These are phyloP conservation scores for Phaseolus lunatus DNA, from an alignment of 306 rosid genomes.

Conservation along the genomic window DNA sequence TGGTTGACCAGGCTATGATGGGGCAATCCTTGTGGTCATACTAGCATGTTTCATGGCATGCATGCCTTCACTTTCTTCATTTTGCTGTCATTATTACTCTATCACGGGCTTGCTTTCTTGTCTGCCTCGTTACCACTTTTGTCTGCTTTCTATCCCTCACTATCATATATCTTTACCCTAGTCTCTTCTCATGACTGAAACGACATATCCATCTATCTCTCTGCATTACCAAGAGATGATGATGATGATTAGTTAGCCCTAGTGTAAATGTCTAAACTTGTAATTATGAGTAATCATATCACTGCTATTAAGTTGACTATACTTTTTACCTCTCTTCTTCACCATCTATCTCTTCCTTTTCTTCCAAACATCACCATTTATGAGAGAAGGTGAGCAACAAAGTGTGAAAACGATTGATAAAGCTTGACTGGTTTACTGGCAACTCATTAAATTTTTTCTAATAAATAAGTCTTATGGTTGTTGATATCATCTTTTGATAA, in stretches of 20 bases:
- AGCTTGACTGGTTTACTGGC: too few relatives aligned
- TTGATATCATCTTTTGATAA: too few relatives aligned
- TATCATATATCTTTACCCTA: not conserved
- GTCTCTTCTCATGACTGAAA: constrained; percentile 24
- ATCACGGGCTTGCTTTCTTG: constrained; percentile 65
- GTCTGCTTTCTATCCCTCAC: constrained; percentile 18
- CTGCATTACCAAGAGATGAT: constrained; percentile 48
- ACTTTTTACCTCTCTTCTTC: not conserved
- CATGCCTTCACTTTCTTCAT: constrained; percentile 43
- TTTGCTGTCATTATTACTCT: constrained; percentile 35
- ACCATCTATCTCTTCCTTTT: constrained; percentile 17
- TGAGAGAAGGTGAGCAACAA: not conserved
- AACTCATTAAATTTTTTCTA: too few relatives aligned
- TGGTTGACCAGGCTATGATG: constrained; percentile 62
- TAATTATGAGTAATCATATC: constrained; percentile 49
- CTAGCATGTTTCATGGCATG: constrained; percentile 43
- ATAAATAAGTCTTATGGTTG: too few relatives aligned
- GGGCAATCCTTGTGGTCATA: constrained; percentile 84
- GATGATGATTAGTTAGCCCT: constrained; percentile 49
- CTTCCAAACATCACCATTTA: constrained; percentile 22
- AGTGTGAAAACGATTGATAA: not conserved
- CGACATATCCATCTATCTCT: constrained; percentile 42
- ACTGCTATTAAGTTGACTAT: constrained; percentile 40
- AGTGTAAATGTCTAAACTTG: constrained; percentile 58
- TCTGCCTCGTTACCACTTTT: constrained; percentile 40